Evolutionary conservation across 2,329 filamentous ascomycete species (phyloP), one percentile per base, ranked within the genome.

Genomic region (Ceratocystis ficicola): DNA sequence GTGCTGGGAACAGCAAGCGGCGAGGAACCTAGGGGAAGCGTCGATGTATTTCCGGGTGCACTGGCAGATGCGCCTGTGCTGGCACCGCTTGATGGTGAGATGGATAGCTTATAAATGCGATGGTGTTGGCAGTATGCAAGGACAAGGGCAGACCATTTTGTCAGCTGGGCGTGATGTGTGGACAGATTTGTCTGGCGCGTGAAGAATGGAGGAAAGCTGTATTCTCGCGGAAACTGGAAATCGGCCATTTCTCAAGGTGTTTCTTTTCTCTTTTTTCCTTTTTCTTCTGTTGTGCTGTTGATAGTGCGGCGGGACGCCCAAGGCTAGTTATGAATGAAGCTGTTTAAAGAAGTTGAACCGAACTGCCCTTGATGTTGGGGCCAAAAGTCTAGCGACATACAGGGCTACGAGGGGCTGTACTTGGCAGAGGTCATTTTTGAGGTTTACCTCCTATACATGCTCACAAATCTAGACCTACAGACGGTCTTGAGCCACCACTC

Each of bases 91-190:
- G 85, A 79, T 65, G 83, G 78, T 64, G 76, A 77, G 64, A 95
- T 79, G 3, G 86, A 82, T 65, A 97, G 83, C 66, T 84, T 84
- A 79, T 86, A 96, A 73, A 92, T 78, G 70, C 84, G 85, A 78
- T 93, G 81, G 76, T 89, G 82, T 0, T 85, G 84, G 76, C 88
- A 90, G 85, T 95, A 96, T 73, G 86, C 76, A 68, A 91, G 90
- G 73, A 97, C 84, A 17, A 96, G 83, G 41, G 83, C 76, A n/a
- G 88, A 86, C 94, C 94, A 99, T 76, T 92, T 92, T 67, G 83
- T 79, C 68, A 91, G 85, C 73, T 94, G 90, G 59, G 86, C 85
- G 75, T 86, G 83, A 73, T 82, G 86, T 8, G 88, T 93, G 36
- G 83, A 82, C 68, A 84, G 79, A 77, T 90, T 90, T 44, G 86